A percentile compares a stretch with the other conserved stretches of the same genome.
phyloP scores from a whole-genome alignment of 768 basidiomycete genomes.

The Lactarius vividus region DNA sequence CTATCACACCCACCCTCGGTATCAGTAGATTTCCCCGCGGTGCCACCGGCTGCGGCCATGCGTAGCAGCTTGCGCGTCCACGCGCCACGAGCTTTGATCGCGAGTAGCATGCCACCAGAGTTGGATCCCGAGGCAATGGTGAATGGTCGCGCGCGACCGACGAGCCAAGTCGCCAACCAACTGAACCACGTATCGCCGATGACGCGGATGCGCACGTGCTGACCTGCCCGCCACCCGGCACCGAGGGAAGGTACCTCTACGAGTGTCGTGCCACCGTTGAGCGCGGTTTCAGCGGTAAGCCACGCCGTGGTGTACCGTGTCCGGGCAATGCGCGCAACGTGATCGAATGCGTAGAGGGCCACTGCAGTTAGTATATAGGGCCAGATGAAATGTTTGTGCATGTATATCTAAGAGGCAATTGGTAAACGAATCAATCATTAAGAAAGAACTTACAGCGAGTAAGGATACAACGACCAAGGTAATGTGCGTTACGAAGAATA shows the following conservation, averaged over 20 bases:
- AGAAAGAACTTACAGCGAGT: conserved; percentile 31
- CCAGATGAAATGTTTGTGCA: conserved; percentile 29
- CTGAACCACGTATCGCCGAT: conserved; percentile 40
- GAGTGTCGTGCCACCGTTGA: conserved; percentile 42
- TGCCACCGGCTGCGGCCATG: conserved; percentile 35
- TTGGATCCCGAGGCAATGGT: conserved; percentile 47
- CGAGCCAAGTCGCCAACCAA: conserved; percentile 30
- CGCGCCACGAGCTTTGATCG: conserved; percentile 49
- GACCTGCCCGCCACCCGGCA: conserved; percentile 57
- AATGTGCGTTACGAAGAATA: conserved; percentile 45
- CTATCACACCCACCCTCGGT: conserved; percentile 4
- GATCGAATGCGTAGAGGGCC: conserved; percentile 46
- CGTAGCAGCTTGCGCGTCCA: conserved; percentile 49
- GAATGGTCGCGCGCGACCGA: conserved; percentile 34
- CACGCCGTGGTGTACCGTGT: conserved; percentile 45
- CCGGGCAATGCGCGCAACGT: conserved; percentile 43
- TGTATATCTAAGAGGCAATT: conserved; percentile 26
- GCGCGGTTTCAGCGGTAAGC: conserved; percentile 44
- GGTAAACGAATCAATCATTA: neutral
- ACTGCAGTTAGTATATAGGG: conserved; percentile 44
- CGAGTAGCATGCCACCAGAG: conserved; percentile 45
- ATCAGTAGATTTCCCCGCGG: conserved; percentile 28
- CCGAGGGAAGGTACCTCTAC: conserved; percentile 45
- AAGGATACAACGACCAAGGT: conserved; percentile 42
- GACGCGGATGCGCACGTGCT: conserved; percentile 55